These are phyloP conservation scores for Aspergillus texensis DNA, from an alignment of 2,329 filamentous ascomycete genomes.

Conservation along the genomic window DNA sequence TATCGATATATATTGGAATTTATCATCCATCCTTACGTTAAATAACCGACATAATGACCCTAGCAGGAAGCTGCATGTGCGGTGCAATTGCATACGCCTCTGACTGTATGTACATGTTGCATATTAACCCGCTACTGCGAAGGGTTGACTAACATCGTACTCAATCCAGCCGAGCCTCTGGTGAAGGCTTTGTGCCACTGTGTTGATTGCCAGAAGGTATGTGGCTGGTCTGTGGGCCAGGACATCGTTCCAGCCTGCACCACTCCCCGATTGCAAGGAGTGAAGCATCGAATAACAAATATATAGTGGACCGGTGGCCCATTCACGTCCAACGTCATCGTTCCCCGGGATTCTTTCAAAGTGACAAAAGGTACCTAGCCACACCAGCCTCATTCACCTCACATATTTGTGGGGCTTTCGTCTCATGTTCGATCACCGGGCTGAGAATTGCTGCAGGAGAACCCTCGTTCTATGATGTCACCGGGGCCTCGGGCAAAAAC, in stretches of 20 bases:
- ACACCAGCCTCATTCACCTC: neutral
- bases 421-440: neutral
- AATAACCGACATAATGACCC: conserved; percentile 24
- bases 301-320: conserved; percentile 54
- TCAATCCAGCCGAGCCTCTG: conserved; percentile 42
- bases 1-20: neutral
- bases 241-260: neutral
- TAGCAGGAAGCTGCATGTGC: conserved; percentile 39
- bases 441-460: conserved; percentile 37
- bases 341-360: conserved; percentile 51
- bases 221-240: neutral
- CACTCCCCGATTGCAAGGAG: too few species aligned
- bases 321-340: conserved; percentile 58
- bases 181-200: conserved; percentile 57
- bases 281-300: neutral
- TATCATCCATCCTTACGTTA: neutral
- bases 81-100: conserved; percentile 34
- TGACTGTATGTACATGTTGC: conserved; percentile 23
- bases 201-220: conserved; percentile 58
- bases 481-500: conserved; percentile 55
- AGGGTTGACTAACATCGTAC: neutral
- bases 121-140: neutral
- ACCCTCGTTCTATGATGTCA: conserved; percentile 52
- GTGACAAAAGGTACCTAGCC: conserved; percentile 49
- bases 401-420: neutral